Conservation (phyloP, 225 moss, liverwort and hornwort species). For the Asterella californica region DNA sequence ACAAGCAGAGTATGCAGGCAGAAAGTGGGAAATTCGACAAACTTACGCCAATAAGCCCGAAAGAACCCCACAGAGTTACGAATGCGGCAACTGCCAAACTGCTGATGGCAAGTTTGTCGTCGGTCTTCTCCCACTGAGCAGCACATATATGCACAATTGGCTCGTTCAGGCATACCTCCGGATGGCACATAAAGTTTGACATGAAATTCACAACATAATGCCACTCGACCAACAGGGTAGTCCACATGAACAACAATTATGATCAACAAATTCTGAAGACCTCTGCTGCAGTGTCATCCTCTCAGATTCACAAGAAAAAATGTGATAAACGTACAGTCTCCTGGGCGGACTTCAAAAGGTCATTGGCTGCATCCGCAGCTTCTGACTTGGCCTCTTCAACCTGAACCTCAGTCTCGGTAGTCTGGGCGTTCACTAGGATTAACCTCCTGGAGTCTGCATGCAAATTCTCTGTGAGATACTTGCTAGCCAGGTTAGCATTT, state of each 20-base stretch:
- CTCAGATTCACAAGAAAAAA: neutral
- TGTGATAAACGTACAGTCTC: slow-evolving; percentile 7
- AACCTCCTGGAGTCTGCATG: slow-evolving; percentile 6
- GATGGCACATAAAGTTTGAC: neutral
- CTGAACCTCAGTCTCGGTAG: slow-evolving; percentile 24
- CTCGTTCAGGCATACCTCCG: neutral
- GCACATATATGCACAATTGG: neutral
- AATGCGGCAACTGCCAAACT: slow-evolving; percentile 54
- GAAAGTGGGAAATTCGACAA: neutral
- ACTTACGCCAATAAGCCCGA: slow-evolving; percentile 64
- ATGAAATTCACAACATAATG: neutral
- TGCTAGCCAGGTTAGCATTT: neutral
- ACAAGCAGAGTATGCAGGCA: neutral
- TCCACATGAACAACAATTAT: neutral
- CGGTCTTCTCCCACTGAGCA: slow-evolving; percentile 69
- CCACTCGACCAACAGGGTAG: neutral
- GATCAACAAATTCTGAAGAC: neutral
- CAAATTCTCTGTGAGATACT: neutral
- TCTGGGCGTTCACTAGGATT: slow-evolving; percentile 1
- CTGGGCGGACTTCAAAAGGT: slow-evolving; percentile 40
- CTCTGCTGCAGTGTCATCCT: neutral
- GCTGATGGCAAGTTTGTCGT: slow-evolving; percentile 70
- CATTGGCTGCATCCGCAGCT: slow-evolving; percentile 41
- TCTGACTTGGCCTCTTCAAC: slow-evolving; percentile 45
- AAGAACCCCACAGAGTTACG: slow-evolving; percentile 64